phyloP scores from a whole-genome alignment of 805 yeast species.

The Teunomyces kruisii region DNA sequence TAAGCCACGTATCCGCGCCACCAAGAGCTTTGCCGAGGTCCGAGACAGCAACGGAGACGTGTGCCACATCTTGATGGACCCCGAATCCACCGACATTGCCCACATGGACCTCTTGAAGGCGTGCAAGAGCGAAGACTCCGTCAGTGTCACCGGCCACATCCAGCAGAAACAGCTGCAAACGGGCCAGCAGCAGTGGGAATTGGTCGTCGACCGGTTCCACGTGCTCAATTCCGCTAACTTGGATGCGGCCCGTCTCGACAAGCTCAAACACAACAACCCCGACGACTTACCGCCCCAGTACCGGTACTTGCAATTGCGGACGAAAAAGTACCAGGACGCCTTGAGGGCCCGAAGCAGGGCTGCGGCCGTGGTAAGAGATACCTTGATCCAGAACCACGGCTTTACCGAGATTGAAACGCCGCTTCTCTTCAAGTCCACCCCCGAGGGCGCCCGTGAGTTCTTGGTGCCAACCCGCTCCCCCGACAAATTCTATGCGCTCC shows the following conservation, averaged over 20 bases:
- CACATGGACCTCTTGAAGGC: constrained; percentile 41
- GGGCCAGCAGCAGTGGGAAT: constrained; percentile 48
- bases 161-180: constrained; percentile 27
- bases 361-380: constrained; percentile 45
- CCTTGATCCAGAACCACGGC: constrained; percentile 33
- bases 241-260: constrained; percentile 67
- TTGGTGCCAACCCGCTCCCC: constrained; percentile 81
- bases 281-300: constrained; percentile 73
- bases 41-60: constrained; percentile 71
- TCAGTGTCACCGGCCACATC: constrained; percentile 61
- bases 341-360: constrained; percentile 57
- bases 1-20: constrained; percentile 70
- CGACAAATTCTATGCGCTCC: constrained; percentile 75
- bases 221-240: constrained; percentile 62
- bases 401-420: constrained; percentile 94
- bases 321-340: constrained; percentile 53
- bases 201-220: constrained; percentile 51
- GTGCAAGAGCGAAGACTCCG: constrained; percentile 70
- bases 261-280: constrained; percentile 49
- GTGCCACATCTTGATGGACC: constrained; percentile 48
- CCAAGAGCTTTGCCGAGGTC: constrained; percentile 68
- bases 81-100: constrained; percentile 42
- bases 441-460: constrained; percentile 97
- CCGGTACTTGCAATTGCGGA: constrained; percentile 78
- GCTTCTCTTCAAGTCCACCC: constrained; percentile 87